These are phyloP conservation scores for Pichia pseudocactophila DNA, from an alignment of 805 yeast genomes.

Conservation along the genomic window DNA sequence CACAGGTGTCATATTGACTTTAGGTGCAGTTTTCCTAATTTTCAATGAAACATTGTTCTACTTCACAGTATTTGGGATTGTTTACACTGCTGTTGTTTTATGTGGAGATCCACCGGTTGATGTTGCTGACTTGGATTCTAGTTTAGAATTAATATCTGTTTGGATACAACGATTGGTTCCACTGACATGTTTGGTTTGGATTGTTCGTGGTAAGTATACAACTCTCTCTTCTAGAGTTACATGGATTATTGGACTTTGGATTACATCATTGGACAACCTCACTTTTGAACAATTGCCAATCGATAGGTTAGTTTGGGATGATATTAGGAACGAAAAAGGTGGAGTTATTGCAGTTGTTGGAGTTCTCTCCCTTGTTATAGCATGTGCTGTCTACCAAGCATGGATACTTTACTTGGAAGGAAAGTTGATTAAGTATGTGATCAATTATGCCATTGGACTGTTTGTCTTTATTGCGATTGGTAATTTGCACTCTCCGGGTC, in stretches of 20 bases:
- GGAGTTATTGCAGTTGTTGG: constrained; percentile 55
- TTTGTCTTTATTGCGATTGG: constrained; percentile 32
- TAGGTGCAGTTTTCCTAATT: not conserved
- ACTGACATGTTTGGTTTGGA: constrained; percentile 20
- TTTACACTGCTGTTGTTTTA: constrained; percentile 44
- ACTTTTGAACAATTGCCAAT: constrained; percentile 86
- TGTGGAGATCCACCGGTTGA: constrained; percentile 73
- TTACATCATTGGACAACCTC: constrained; percentile 58
- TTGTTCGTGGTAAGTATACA: not conserved
- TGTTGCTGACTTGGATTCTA: constrained; percentile 34
- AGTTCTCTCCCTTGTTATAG: constrained; percentile 38
- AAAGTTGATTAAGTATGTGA: constrained; percentile 48
- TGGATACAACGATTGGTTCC: constrained; percentile 55
- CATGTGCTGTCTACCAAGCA: constrained; percentile 65
- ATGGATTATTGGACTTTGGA: not conserved
- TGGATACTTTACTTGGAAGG: constrained; percentile 75
- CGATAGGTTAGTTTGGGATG: constrained; percentile 68
- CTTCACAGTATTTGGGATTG: constrained; percentile 49
- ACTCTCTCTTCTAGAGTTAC: not conserved
- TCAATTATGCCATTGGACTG: constrained; percentile 41
- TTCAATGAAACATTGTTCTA: constrained; percentile 33
- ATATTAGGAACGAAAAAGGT: constrained; percentile 69
- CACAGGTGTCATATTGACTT: not conserved
- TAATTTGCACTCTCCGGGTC: constrained; percentile 35
- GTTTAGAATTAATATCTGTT: not conserved